Evolutionary conservation across 495 filamentous ascomycete species (phyloP), one percentile per base, ranked within the genome.

Genomic region (Poronia punctata): DNA sequence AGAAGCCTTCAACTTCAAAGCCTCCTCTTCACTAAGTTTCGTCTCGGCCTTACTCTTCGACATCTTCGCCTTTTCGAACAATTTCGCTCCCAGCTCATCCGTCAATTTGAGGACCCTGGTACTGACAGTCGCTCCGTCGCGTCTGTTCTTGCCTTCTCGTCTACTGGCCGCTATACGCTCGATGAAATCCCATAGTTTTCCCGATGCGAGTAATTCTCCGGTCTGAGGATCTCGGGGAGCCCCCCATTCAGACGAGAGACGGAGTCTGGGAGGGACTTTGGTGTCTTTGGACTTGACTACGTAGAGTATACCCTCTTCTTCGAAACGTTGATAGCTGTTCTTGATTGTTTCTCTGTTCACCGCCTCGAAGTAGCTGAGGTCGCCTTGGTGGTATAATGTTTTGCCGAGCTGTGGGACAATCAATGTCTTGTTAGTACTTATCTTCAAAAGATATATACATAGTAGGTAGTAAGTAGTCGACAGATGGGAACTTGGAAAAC

Each of bases 271-370:
- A 2, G 72, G 73, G 10, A 69, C 64, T 29, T 69, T 72, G 10
- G 68, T 40, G 37, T 80, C 79, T 49, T 76, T 80, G 45, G 70
- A 72, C 54, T 80, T 84, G 11, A 78, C 66, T 24, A 88, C 69
- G 5, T 83, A 62, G 48, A 96, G 73, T 40, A 96, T 94, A 11
- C 87, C 88, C 49, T 95, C 89, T 54, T 95, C 88, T 44, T 86
- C 79, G 61, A 93, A 95, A 16, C 85, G 80, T 44, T 80, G 71
- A 61, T 86, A 95, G 2, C 86, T 82, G 57, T 97, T 98, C 48
- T 89, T 93, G 36, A 98, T 77, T 1, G 88, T 89, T 57, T 97
- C 88, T 42, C 95, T 95, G 68, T 97, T 98, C 48, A 98, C 92
- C 5, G 92, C 88, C 64, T 98, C 92, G 49, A 95, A 95, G 59